phyloP scores from a whole-genome alignment of 768 basidiomycete species.

The Mycena sanguinolenta region DNA sequence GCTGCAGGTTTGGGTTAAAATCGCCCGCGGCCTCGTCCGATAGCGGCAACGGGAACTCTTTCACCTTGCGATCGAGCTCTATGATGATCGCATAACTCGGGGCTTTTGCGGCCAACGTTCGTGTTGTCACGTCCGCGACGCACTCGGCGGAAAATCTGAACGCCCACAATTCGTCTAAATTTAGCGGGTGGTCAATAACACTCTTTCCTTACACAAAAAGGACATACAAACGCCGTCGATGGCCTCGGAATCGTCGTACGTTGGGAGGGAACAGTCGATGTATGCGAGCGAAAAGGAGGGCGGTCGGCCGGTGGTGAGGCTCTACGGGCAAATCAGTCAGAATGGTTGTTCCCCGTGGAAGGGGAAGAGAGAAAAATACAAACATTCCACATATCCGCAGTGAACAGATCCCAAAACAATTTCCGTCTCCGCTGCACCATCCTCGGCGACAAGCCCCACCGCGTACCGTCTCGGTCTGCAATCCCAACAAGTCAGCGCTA shows the following conservation, averaged over 20 bases:
- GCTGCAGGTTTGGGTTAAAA: slow-evolving; percentile 56
- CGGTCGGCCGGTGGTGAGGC: slow-evolving; percentile 78
- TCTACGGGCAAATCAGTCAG: slow-evolving; percentile 52
- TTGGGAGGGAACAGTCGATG: slow-evolving; percentile 75
- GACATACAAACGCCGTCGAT: slow-evolving; percentile 46
- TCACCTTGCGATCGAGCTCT: slow-evolving; percentile 77
- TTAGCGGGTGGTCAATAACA: background rate
- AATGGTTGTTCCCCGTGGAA: background rate
- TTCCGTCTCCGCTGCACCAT: slow-evolving; percentile 75
- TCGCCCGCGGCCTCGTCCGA: slow-evolving; percentile 52
- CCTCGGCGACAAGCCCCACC: slow-evolving; percentile 74
- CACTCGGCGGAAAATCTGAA: slow-evolving; percentile 76
- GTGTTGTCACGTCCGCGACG: slow-evolving; percentile 72
- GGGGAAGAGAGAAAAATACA: slow-evolving; percentile 32
- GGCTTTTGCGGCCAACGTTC: slow-evolving; percentile 73
- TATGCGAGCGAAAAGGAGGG: slow-evolving; percentile 76
- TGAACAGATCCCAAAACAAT: slow-evolving; percentile 85
- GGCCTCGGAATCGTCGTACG: slow-evolving; percentile 48
- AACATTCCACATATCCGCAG: slow-evolving; percentile 79
- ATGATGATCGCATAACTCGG: slow-evolving; percentile 75
- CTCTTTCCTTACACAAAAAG: background rate
- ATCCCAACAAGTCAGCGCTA: background rate
- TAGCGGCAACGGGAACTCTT: slow-evolving; percentile 72
- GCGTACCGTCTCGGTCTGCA: slow-evolving; percentile 73
- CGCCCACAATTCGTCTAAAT: slow-evolving; percentile 70